These are phyloP conservation scores for Botrytis elliptica DNA, from an alignment of 2,329 filamentous ascomycete genomes.

Conservation along the genomic window DNA sequence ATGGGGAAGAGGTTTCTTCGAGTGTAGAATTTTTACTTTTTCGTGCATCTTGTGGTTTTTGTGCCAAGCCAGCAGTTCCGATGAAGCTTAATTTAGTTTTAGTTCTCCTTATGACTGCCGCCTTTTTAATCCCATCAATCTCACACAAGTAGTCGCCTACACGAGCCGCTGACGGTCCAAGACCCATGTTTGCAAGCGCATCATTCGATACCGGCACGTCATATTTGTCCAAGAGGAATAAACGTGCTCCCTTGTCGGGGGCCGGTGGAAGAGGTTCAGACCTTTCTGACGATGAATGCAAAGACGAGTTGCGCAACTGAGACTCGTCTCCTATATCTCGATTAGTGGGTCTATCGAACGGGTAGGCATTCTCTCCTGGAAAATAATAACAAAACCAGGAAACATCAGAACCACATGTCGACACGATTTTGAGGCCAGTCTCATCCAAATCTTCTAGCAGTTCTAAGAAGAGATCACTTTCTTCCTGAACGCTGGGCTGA, in stretches of 20 bases:
- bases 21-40: not conserved
- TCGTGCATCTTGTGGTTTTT: not conserved
- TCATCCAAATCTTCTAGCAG: conserved; percentile 2
- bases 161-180: not conserved
- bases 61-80: conserved; percentile 8
- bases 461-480: conserved; percentile 23
- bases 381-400: not conserved
- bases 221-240: not conserved
- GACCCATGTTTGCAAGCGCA: not conserved
- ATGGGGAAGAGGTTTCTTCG: not conserved
- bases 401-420: conserved; percentile 5
- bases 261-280: not conserved
- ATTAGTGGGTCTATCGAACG: not conserved
- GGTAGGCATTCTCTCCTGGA: not conserved
- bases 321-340: not conserved
- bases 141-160: conserved; percentile 5
- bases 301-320: not conserved
- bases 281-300: not conserved
- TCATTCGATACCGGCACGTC: not conserved
- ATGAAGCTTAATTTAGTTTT: conserved; percentile 2
- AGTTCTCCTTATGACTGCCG: not conserved
- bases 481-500: conserved; percentile 15
- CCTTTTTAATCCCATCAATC: not conserved
- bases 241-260: not conserved
- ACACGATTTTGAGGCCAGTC: not conserved